Base-by-base conservation (phyloP, 208 protist species). In the Leptomonas pyrrhocoris region DNA sequence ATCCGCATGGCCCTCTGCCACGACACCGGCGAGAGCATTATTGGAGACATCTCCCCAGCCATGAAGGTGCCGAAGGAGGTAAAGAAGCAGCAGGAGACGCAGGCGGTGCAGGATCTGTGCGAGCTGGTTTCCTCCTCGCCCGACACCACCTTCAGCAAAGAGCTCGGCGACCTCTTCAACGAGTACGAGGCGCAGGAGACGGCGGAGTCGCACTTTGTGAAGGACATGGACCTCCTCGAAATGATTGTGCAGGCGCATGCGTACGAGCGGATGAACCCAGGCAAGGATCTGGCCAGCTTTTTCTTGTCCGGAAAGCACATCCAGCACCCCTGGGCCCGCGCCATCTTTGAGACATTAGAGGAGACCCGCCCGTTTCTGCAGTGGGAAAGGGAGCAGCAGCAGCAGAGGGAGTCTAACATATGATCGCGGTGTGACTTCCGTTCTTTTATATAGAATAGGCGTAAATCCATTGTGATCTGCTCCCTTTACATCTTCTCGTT, bases 161-260 rank as follows among this genome's bases (percentile, higher is more conserved):
- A 97, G 61, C 60, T 98, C 3, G 58, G 73, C 1, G 59, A 80
- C 8, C 77, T 96, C 13, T 98, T 90, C 62, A 48, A 85, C 21
- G 92, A 97, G 81, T 98, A 97, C 69, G 94, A 98, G 74, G 81
- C 83, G 28, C 85, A 90, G 68, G 77, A 81, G 59, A 92, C 93
- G 23, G 43, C 73, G 15, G 94, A 98, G 79, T 68, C 93, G 23
- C 77, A 79, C 13, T 96, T 96, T 75, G 85, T 98, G 21, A 94
- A 93, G 68, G 94, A 98, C 71, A 94, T 97, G 83, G 94, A 98
- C 66, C 63, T 94, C 53, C 79, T 98, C 25, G 94, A 98, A 68
- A 98, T 98, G 94, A 80, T 96, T 31, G 77, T 94, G 40, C 94
- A 98, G 81, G 94, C 93, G 27, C 84, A 93, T 56, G 64, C 78